These are phyloP conservation scores for Colletotrichum somersetense DNA, from an alignment of 2,329 filamentous ascomycete species.

Conservation along the genomic window DNA sequence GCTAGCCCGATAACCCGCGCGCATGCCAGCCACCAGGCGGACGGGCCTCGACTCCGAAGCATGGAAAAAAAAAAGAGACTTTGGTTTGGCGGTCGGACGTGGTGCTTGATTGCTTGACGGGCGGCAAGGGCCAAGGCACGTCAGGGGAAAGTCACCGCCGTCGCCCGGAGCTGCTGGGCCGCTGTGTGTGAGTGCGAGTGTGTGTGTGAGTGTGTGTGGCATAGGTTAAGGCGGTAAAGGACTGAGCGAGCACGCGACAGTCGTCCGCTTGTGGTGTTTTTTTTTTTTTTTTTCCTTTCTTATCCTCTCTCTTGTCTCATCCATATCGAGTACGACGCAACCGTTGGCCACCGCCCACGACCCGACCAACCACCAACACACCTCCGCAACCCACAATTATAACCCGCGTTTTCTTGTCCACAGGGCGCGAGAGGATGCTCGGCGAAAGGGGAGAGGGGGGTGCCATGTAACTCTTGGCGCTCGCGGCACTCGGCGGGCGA, in stretches of 20 bases:
- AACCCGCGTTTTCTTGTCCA: neutral
- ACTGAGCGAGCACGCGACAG: conserved; percentile 35
- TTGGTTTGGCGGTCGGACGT: conserved; percentile 14
- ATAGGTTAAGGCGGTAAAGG: neutral
- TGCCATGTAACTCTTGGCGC: conserved; percentile 29
- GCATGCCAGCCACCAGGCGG: neutral
- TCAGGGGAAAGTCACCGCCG: conserved; percentile 1
- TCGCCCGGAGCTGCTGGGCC: no score
- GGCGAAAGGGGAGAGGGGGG: no score
- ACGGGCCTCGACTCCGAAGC: conserved; percentile 28
- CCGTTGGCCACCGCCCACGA: no score
- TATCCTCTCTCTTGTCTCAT: conserved; percentile 1
- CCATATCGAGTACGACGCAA: neutral
- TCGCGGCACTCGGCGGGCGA: conserved; percentile 37
- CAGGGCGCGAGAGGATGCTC: neutral
- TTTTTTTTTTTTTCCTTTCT: no score
- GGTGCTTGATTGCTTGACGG: neutral
- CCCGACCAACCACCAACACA: neutral
- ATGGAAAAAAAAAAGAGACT: conserved; percentile 7
- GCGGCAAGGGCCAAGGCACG: conserved; percentile 5
- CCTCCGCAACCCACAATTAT: neutral
- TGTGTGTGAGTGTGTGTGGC: no score
- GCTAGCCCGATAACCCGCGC: no score
- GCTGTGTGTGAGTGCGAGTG: no score
- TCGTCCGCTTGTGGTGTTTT: conserved; percentile 14